Conservation (phyloP, 768 basidiomycete genomes). For the Russula vinacea region DNA sequence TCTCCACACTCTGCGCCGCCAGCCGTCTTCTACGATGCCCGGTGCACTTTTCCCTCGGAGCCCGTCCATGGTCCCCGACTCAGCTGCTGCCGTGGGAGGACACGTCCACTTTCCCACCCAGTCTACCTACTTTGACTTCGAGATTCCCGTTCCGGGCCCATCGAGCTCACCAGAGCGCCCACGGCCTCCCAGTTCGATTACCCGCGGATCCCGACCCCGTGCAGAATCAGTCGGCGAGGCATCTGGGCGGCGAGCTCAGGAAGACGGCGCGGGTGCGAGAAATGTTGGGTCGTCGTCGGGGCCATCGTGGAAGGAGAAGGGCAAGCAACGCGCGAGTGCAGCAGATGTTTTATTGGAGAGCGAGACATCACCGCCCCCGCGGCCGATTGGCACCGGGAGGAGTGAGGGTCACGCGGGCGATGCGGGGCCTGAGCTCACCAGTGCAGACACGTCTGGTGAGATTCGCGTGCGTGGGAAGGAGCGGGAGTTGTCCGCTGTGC, state of each 20-base stretch:
- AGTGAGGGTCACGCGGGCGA: neutral
- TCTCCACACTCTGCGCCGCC: constrained; percentile 39
- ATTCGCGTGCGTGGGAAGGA: constrained; percentile 57
- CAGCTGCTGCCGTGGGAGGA: constrained; percentile 34
- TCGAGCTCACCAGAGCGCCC: constrained; percentile 19
- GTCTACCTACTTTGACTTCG: constrained; percentile 18
- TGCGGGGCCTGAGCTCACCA: constrained; percentile 22
- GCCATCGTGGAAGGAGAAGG: constrained; percentile 31
- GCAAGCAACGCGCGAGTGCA: constrained; percentile 32
- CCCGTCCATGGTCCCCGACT: constrained; percentile 50
- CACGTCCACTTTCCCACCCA: constrained; percentile 43
- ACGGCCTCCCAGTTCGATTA: neutral
- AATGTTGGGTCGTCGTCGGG: constrained; percentile 13
- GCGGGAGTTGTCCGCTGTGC: constrained; percentile 55
- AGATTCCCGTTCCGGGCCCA: constrained; percentile 15
- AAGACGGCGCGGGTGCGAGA: neutral
- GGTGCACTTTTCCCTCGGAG: constrained; percentile 76
- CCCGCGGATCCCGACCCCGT: constrained; percentile 16
- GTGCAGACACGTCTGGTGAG: constrained; percentile 44
- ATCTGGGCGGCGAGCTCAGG: neutral
- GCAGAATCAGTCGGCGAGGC: constrained; percentile 9
- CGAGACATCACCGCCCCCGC: constrained; percentile 5
- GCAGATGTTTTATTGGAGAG: neutral
- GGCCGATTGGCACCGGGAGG: constrained; percentile 1
- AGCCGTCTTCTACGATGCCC: constrained; percentile 65